These are phyloP conservation scores for Oropetium thomaeum DNA, from an alignment of 176 grass and related monocot genomes.

Conservation along the genomic window DNA sequence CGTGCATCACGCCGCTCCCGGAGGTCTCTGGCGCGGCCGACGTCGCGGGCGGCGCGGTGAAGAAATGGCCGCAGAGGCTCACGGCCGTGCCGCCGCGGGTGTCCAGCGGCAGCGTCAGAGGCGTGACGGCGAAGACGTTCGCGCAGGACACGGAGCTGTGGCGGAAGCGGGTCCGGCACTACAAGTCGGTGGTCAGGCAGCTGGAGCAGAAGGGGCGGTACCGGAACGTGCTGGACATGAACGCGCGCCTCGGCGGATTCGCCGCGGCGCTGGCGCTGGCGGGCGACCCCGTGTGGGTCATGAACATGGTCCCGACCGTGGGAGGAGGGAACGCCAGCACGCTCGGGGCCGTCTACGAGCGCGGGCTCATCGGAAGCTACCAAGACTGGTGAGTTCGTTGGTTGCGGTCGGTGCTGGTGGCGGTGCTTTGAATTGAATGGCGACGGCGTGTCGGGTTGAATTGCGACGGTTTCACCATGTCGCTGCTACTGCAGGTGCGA, in stretches of 20 bases:
- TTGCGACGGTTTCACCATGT: conserved; percentile 18
- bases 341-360: conserved; percentile 81
- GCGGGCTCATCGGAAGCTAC: conserved; percentile 88
- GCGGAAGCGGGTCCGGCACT: conserved; percentile 61
- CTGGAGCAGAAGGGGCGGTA: conserved; percentile 75
- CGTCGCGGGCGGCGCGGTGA: conserved; percentile 62
- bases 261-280: conserved; percentile 67
- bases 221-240: conserved; percentile 90
- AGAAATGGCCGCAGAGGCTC: conserved; percentile 80
- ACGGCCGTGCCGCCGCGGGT: conserved; percentile 72
- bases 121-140: conserved; percentile 57
- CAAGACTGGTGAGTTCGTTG: conserved; percentile 85
- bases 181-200: conserved; percentile 66
- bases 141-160: conserved; percentile 70
- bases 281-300: conserved; percentile 74
- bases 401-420: neutral
- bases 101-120: conserved; percentile 34
- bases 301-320: conserved; percentile 74
- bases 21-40: conserved; percentile 37
- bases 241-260: conserved; percentile 75
- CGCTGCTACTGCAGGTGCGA: conserved; percentile 62
- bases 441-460: neutral
- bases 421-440: conserved; percentile 11
- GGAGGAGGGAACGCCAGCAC: conserved; percentile 45
- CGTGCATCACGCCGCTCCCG: conserved; percentile 75